Conservation (phyloP, 164 flowering plant species). For the Taxillus chinensis region DNA sequence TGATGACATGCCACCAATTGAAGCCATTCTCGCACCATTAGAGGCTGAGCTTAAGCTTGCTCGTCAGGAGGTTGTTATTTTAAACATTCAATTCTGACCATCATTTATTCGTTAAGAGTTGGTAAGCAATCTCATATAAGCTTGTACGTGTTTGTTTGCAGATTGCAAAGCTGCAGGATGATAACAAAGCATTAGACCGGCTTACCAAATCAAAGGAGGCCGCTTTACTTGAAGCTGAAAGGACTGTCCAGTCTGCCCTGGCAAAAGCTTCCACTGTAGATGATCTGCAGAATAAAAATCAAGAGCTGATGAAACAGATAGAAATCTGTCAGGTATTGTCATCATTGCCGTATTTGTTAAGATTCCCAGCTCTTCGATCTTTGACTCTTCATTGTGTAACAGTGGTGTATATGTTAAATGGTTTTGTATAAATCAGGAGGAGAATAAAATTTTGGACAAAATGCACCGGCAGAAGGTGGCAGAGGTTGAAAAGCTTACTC, state of each 20-base stretch:
- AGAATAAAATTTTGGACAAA: conserved; percentile 61
- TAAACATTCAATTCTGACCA: not conserved
- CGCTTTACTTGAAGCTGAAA: conserved; percentile 68
- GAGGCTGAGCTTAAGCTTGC: conserved; percentile 75
- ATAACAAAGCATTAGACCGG: conserved; percentile 65
- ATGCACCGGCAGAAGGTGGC: conserved; percentile 64
- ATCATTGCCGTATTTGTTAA: not conserved
- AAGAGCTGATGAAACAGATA: conserved; percentile 61
- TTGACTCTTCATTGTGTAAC: not conserved
- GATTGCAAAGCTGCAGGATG: conserved; percentile 58
- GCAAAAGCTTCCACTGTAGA: conserved; percentile 71
- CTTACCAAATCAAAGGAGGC: conserved; percentile 74
- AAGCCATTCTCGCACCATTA: conserved; percentile 65
- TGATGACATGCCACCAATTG: conserved; percentile 83
- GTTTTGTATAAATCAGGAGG: conserved; percentile 30
- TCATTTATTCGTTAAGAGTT: not conserved
- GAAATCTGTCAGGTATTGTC: conserved; percentile 68
- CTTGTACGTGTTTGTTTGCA: conserved; percentile 7
- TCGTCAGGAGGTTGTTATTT: conserved; percentile 39
- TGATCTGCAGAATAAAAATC: conserved; percentile 72
- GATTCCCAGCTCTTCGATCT: not conserved
- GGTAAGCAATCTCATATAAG: not conserved
- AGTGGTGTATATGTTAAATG: not conserved
- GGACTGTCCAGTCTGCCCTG: conserved; percentile 49
- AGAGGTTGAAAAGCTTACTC: conserved; percentile 65